Evolutionary conservation across 805 yeast genomes (phyloP).

Genomic region (Barnettozyma populi): DNA sequence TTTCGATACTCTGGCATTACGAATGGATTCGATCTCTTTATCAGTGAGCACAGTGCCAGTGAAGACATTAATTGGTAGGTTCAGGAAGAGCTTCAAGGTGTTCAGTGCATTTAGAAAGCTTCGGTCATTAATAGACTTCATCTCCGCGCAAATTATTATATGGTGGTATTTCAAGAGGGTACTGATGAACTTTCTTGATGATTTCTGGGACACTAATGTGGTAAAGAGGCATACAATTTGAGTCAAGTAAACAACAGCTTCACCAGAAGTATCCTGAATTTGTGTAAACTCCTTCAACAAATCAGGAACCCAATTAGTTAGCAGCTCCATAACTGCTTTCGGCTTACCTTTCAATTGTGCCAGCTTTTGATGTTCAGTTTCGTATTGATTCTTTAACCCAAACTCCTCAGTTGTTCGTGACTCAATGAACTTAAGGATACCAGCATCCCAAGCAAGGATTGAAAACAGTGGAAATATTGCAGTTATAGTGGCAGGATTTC

Average conservation of each 20-base stretch:
- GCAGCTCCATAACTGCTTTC: neutral
- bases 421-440: neutral
- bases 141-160: neutral
- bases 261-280: neutral
- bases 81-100: constrained; percentile 23
- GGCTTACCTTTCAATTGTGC: constrained; percentile 5
- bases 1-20: constrained; percentile 10
- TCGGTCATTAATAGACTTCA: neutral
- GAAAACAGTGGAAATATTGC: constrained; percentile 17
- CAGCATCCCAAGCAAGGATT: constrained; percentile 12
- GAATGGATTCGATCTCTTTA: constrained; percentile 12
- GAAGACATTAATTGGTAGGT: constrained; percentile 39
- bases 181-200: constrained; percentile 34
- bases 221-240: constrained; percentile 23
- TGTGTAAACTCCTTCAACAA: neutral
- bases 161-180: constrained; percentile 26
- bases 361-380: neutral
- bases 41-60: constrained; percentile 27
- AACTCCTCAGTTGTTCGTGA: neutral
- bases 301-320: constrained; percentile 4
- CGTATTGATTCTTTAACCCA: constrained; percentile 3
- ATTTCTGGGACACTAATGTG: constrained; percentile 33
- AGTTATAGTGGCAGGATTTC: neutral
- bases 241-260: neutral
- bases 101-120: neutral